Base-by-base conservation (phyloP, 257 asterid species). In the Solanum ahanhuiri region DNA sequence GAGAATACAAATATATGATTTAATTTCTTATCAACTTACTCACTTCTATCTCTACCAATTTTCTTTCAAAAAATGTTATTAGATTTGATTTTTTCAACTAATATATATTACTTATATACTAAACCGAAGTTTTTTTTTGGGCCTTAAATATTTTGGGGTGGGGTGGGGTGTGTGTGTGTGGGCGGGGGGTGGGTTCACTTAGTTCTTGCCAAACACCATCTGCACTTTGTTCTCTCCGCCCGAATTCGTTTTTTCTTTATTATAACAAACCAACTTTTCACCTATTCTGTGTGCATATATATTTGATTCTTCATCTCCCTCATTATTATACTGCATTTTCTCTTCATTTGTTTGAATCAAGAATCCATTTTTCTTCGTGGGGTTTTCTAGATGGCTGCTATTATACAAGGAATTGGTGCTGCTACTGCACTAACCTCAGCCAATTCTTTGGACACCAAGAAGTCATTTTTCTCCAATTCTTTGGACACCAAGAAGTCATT, bases 361-460 rank as follows among this genome's bases (percentile, higher is more conserved):
- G 84, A 79, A 79, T 0, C 3, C 39, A 45, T 7, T 79, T 79
- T 79, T 17, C 15, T 48, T 37, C 3, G 77, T 69, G 77, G 77
- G 41, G 37, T 69, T 72, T 12, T 45, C 25, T 28, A 91, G 84
- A 90, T 90, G 92, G 92, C 95, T 88, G 88, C 92, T 58, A 82
- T 91, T 60, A 39, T 85, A 23, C 92, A 89, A 85, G 93, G 94
- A 35, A 66, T 92, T 84, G 95, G 92, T 70, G 94, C 93, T 81
- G 83, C 90, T 39, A 70, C 91, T 85, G 91, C 94, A 64, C 87
- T 90, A 76, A 90, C 93, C 37, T 86, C 94, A 48, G 87, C 87
- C 81, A 90, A 87, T 89, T 90, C 85, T 48, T 85, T 71, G 31
- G 70, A 85, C 31, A 31, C 71, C 85, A 88, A 87, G 82, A 92